Base-by-base conservation (phyloP, 768 basidiomycete genomes). In the Termitomyces sp. region DNA sequence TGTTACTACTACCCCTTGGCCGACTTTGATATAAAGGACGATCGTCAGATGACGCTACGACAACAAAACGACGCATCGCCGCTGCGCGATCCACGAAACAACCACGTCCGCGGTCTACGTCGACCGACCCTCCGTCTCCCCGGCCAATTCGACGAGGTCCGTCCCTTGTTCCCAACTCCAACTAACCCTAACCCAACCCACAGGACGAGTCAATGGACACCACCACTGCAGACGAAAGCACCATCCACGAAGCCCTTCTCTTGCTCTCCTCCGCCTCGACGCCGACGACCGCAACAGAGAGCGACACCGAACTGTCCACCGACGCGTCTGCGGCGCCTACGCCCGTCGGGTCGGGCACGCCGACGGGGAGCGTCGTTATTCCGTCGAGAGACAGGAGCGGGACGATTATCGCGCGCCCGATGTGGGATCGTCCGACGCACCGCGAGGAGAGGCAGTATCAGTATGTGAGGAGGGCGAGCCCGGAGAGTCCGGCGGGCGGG, bases 351-450 rank as follows among this genome's bases (percentile, higher is more conserved):
- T 81, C 81, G 1, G 79, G 79, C 44, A 86, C 87, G 0, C 86
- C 86, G 12, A 86, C 83, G 0, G 80, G 82, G 0, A 72, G 81
- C n/a, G 84, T 85, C 44, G 69, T 85, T n/a, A 76, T 86, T 27
- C 78, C 81, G 6, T 75, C 73, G 45, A 77, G 90, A 30, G 88
- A 90, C 62, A 82, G 89, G 47, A 88, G 88, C 61, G 89, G 88
- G 11, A 92, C 89, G 2, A 78, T 91, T 61, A 82, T 90, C 57
- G 88, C 81, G 16, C 82, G 87, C 16, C 79, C 84, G 0, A 67
- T 79, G 27, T 88, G 86, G 86, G 85, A 87, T 63, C 75, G 22
- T 1, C 46, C 31, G 31, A 71, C 24, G 64, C 61, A 27, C 11
- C 34, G 18, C 1, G 58, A 50, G 37, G 30, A 20, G 37, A 8